A percentile compares a stretch with the other conserved stretches of the same genome.
These are phyloP conservation scores for Torulaspora delbrueckii DNA, from an alignment of 805 yeast genomes.

Conservation along the genomic window DNA sequence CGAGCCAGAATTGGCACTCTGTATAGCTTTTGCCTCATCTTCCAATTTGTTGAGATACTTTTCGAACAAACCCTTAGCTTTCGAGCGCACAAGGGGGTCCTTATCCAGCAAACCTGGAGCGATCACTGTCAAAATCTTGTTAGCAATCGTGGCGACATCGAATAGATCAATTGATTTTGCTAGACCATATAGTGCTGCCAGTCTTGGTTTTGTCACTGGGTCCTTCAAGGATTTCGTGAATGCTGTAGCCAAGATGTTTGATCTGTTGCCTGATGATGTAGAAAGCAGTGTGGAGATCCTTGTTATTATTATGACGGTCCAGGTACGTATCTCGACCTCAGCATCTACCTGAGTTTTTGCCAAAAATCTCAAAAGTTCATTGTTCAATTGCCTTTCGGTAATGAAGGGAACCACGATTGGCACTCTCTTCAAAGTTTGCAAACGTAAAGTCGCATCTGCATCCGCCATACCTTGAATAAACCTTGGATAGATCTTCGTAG, in stretches of 20 bases:
- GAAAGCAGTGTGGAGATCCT: slow-evolving; percentile 30
- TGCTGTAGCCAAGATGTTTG: slow-evolving; percentile 81
- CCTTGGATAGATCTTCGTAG: slow-evolving; percentile 60
- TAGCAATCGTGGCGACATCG: slow-evolving; percentile 69
- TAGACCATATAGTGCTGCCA: slow-evolving; percentile 73
- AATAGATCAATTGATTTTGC: slow-evolving; percentile 60
- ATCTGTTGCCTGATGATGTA: slow-evolving; percentile 36
- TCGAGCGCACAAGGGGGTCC: slow-evolving; percentile 60
- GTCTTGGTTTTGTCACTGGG: slow-evolving; percentile 65
- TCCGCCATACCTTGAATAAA: slow-evolving; percentile 82
- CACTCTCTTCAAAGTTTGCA: slow-evolving; percentile 62
- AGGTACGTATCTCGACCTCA: slow-evolving; percentile 28
- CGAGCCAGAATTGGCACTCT: slow-evolving; percentile 12
- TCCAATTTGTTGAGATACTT: slow-evolving; percentile 53
- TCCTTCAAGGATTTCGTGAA: slow-evolving; percentile 79
- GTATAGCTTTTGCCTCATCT: slow-evolving; percentile 37
- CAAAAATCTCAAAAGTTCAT: slow-evolving; percentile 71
- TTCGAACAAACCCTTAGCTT: slow-evolving; percentile 67
- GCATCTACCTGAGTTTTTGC: slow-evolving; percentile 49
- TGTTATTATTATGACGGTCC: slow-evolving; percentile 31
- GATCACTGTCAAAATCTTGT: slow-evolving; percentile 74
- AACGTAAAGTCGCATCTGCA: slow-evolving; percentile 73
- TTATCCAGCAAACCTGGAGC: slow-evolving; percentile 80
- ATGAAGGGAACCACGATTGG: slow-evolving; percentile 56
- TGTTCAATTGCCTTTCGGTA: slow-evolving; percentile 75